Percentiles rank a stretch among this genome's conserved stretches.
Evolutionary conservation across 169 alveolate genomes (phyloP).

Genomic region (Cytauxzoon felis): DNA sequence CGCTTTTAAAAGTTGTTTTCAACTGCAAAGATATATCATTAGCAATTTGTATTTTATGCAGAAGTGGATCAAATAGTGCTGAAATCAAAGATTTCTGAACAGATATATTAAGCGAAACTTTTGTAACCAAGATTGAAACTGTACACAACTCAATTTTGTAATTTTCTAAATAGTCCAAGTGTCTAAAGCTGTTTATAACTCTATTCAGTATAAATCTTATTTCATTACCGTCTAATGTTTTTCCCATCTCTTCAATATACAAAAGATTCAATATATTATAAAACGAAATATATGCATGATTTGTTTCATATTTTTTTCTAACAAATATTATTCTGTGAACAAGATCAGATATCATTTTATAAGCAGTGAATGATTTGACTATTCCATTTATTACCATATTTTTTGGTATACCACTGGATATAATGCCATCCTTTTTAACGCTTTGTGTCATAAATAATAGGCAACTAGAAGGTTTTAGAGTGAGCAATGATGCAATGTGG

Average conservation of each 20-base stretch:
- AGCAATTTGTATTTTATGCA: neutral
- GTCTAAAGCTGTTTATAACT: slow-evolving; percentile 9
- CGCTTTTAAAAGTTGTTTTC: slow-evolving; percentile 10
- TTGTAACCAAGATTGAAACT: slow-evolving; percentile 17
- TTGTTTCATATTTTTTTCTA: slow-evolving; percentile 4
- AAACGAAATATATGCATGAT: slow-evolving; percentile 24
- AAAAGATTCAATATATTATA: slow-evolving; percentile 18
- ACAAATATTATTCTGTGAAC: slow-evolving; percentile 3
- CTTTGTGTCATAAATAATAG: neutral
- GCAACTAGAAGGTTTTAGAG: neutral
- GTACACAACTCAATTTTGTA: slow-evolving; percentile 31
- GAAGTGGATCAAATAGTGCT: slow-evolving; percentile 5
- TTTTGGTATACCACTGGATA: slow-evolving; percentile 6
- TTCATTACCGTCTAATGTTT: slow-evolving; percentile 21
- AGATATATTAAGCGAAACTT: slow-evolving; percentile 5
- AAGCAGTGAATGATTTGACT: slow-evolving; percentile 8
- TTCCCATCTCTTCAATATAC: slow-evolving; percentile 22
- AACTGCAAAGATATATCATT: neutral
- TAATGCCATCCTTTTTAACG: neutral
- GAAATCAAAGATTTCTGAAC: slow-evolving; percentile 40
- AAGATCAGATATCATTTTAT: slow-evolving; percentile 14
- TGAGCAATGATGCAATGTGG: slow-evolving; percentile 1
- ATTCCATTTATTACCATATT: slow-evolving; percentile 23
- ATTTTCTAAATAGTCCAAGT: slow-evolving; percentile 15
- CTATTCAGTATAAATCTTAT: slow-evolving; percentile 30